A percentile compares a stretch with the other conserved stretches of the same genome.
phyloP scores from a whole-genome alignment of 2,329 filamentous ascomycete species.

The Penicillium sp. region DNA sequence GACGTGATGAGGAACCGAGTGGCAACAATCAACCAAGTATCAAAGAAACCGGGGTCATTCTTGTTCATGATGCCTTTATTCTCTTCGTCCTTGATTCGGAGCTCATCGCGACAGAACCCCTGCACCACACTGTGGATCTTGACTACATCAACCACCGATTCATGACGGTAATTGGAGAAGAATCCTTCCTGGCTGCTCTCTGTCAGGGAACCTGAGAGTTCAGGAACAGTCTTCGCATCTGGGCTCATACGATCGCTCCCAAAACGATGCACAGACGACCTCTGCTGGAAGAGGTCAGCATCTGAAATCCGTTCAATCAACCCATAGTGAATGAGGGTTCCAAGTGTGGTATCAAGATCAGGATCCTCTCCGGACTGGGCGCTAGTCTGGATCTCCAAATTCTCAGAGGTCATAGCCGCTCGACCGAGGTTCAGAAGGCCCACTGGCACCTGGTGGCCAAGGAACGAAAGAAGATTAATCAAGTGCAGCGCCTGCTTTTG shows the following conservation, averaged over 20 bases:
- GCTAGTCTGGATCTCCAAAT: slow-evolving; percentile 40
- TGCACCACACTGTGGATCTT: slow-evolving; percentile 51
- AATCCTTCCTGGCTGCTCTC: slow-evolving; percentile 37
- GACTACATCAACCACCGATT: slow-evolving; percentile 42
- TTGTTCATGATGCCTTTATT: slow-evolving; percentile 12
- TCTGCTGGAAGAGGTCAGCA: slow-evolving; percentile 26
- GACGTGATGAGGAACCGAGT: slow-evolving; percentile 43
- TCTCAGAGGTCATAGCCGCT: slow-evolving; percentile 30
- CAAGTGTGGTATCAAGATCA: slow-evolving; percentile 47
- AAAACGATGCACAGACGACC: slow-evolving; percentile 5
- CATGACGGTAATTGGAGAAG: slow-evolving; percentile 30
- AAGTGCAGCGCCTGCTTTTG: slow-evolving; percentile 60
- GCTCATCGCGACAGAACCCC: slow-evolving; percentile 47
- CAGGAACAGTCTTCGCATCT: slow-evolving; percentile 25
- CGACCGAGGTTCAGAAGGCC: slow-evolving; percentile 61
- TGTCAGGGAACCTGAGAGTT: slow-evolving; percentile 34
- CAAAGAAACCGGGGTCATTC: slow-evolving; percentile 35
- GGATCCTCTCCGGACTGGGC: slow-evolving; percentile 33
- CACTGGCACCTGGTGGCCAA: slow-evolving; percentile 63
- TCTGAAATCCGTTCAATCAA: slow-evolving; percentile 43
- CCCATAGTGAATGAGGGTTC: slow-evolving; percentile 46
- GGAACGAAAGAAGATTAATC: slow-evolving; percentile 63
- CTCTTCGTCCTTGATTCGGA: slow-evolving; percentile 39
- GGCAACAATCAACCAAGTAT: slow-evolving; percentile 45
- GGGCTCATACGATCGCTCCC: slow-evolving; percentile 20